Conservation (phyloP, 163 green algal species). For the Scenedesmus sp. region DNA sequence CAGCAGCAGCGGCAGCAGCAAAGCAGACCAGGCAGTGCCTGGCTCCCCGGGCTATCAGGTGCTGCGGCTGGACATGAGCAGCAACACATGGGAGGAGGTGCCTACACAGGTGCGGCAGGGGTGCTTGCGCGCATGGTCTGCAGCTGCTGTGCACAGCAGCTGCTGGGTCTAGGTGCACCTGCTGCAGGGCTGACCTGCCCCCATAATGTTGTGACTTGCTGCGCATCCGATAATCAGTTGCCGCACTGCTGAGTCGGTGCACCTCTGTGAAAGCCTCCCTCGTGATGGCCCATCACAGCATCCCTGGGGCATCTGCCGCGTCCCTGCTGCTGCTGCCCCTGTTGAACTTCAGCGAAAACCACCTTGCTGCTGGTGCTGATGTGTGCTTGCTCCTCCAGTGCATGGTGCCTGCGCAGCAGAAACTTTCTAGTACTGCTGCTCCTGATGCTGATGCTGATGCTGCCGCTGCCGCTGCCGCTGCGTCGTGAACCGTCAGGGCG, state of each 20-base stretch:
- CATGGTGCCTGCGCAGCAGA: not conserved
- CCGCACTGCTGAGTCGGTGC: too few species aligned
- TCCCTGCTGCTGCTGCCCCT: too few species aligned
- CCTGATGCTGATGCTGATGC: not conserved
- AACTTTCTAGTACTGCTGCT: not conserved
- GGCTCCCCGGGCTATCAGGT: conserved; percentile 25
- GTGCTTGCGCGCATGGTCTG: not conserved
- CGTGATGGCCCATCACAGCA: too few species aligned
- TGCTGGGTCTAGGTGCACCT: too few species aligned
- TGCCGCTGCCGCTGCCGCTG: not conserved
- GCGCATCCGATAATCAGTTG: too few species aligned
- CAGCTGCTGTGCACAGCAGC: too few species aligned
- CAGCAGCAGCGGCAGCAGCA: not conserved
- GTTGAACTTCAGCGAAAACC: too few species aligned
- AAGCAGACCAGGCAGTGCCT: not conserved
- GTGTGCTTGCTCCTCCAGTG: not conserved
- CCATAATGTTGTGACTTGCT: too few species aligned
- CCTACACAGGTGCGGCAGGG: not conserved
- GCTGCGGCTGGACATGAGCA: conserved; percentile 20
- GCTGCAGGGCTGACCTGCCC: too few species aligned
- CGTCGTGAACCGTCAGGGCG: conserved; percentile 9
- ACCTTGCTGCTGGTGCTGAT: conserved; percentile 16
- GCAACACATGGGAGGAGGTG: conserved; percentile 9
- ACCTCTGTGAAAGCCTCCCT: too few species aligned
- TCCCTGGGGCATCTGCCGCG: too few species aligned